phyloP scores from a whole-genome alignment of 2,329 filamentous ascomycete species.

The Dothistroma pini region DNA sequence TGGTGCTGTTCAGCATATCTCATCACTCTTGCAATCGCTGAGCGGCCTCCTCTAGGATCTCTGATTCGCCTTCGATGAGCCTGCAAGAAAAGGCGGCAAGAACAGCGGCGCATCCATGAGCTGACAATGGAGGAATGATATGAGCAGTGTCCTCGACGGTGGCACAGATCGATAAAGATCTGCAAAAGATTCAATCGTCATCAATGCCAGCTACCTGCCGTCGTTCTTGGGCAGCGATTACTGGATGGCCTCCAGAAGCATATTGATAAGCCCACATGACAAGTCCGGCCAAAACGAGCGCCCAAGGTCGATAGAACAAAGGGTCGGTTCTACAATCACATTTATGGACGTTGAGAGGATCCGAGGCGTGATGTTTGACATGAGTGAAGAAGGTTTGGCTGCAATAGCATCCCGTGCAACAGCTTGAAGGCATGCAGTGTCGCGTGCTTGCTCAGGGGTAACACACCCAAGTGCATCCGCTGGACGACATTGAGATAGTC shows the following conservation, averaged over 20 bases:
- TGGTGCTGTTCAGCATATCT: background rate
- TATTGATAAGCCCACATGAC: constrained; percentile 93
- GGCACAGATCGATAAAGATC: constrained; percentile 20
- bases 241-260: constrained; percentile 42
- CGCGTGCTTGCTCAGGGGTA: constrained; percentile 79
- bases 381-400: constrained; percentile 33
- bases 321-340: constrained; percentile 87
- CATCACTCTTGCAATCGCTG: constrained; percentile 71
- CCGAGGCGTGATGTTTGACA: constrained; percentile 16
- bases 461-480: constrained; percentile 86
- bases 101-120: constrained; percentile 76
- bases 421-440: constrained; percentile 88
- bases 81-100: constrained; percentile 74
- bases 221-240: constrained; percentile 56
- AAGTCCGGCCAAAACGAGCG: constrained; percentile 82
- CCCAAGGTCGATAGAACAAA: constrained; percentile 85
- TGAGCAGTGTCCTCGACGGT: constrained; percentile 65
- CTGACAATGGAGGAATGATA: constrained; percentile 65
- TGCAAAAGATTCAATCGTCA: constrained; percentile 17
- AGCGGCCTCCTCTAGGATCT: constrained; percentile 80
- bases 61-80: constrained; percentile 79
- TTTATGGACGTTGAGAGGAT: constrained; percentile 8
- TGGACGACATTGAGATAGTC: constrained; percentile 76
- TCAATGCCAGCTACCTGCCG: constrained; percentile 41
- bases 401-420: constrained; percentile 70